Percentiles rank a stretch among this genome's conserved stretches.
These are phyloP conservation scores for Linaria vulgaris DNA, from an alignment of 257 asterid genomes.

Conservation along the genomic window DNA sequence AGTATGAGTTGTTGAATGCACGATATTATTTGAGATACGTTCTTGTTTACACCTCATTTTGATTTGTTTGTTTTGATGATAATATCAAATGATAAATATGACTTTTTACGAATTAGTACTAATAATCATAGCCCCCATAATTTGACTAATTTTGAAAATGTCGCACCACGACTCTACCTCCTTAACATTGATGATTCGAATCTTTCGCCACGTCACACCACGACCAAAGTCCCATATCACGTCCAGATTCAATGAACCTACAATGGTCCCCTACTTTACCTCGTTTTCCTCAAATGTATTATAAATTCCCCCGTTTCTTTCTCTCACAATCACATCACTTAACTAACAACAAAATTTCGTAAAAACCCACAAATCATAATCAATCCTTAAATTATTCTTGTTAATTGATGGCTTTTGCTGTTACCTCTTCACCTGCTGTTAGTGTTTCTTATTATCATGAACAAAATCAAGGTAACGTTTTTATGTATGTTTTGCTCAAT, in stretches of 20 bases:
- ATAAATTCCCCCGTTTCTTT: constrained; percentile 20
- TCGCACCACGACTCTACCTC: no score
- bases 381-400: neutral
- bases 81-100: no score
- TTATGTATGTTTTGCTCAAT: neutral
- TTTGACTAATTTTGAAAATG: no score
- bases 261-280: constrained; percentile 21
- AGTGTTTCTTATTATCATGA: constrained; percentile 47
- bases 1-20: no score
- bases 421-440: constrained; percentile 56
- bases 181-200: neutral
- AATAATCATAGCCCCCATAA: no score
- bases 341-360: constrained; percentile 2
- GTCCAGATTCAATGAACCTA: constrained; percentile 82
- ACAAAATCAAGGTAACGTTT: constrained; percentile 52
- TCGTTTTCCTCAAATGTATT: constrained; percentile 15
- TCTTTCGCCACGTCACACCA: constrained; percentile 35
- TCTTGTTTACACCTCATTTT: no score
- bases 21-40: no score
- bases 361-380: constrained; percentile 22
- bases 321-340: constrained; percentile 9
- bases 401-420: constrained; percentile 56
- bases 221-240: constrained; percentile 28
- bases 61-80: no score
- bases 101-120: no score